Conservation (phyloP, 2,329 filamentous ascomycete genomes). For the Annulohypoxylon truncatum region DNA sequence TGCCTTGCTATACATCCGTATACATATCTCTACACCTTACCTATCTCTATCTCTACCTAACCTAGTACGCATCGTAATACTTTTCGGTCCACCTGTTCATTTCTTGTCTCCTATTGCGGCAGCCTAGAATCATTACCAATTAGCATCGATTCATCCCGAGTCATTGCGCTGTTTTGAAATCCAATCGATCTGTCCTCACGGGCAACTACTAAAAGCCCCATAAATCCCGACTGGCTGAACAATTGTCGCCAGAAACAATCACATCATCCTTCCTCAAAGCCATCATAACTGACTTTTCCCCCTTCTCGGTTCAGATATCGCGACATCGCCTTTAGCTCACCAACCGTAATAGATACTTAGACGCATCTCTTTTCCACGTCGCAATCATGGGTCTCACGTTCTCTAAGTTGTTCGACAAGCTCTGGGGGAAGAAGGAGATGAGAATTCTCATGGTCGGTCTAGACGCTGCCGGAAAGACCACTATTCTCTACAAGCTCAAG, state of each 20-base stretch:
- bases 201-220: conserved; percentile 23
- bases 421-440: conserved; percentile 99
- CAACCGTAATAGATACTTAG: conserved; percentile 48
- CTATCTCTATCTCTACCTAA: conserved; percentile 19
- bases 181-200: conserved; percentile 48
- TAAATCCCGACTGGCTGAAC: conserved; percentile 37
- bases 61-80: conserved; percentile 31
- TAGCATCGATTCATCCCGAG: conserved; percentile 31
- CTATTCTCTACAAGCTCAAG: conserved; percentile 99
- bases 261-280: conserved; percentile 30
- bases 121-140: conserved; percentile 43
- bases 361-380: conserved; percentile 58
- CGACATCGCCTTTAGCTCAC: conserved; percentile 32
- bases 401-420: conserved; percentile 94
- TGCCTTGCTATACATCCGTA: neutral
- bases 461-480: conserved; percentile 99
- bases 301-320: conserved; percentile 29
- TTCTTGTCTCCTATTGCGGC: conserved; percentile 46
- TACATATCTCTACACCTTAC: neutral
- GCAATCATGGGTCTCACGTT: conserved; percentile 97
- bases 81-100: conserved; percentile 44
- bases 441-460: conserved; percentile 99
- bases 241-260: conserved; percentile 38
- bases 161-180: conserved; percentile 39
- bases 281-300: conserved; percentile 36